Conservation (phyloP, 1,284 basidiomycete species). For the Trametes hirsuta region DNA sequence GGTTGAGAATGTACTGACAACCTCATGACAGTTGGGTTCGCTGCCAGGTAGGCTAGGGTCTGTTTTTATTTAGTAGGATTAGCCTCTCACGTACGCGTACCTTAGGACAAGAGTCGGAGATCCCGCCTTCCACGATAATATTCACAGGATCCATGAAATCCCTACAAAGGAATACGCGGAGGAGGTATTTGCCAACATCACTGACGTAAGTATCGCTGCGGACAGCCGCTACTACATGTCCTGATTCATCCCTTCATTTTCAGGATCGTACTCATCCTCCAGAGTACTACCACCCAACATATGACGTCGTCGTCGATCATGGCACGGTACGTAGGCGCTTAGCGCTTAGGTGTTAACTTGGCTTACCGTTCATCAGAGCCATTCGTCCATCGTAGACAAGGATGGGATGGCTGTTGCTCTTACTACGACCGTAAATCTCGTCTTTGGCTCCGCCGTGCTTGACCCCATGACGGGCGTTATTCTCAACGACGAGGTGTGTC, state of each 20-base stretch:
- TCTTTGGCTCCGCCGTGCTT: conserved; percentile 88
- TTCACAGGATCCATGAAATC: conserved; percentile 64
- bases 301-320: conserved; percentile 78
- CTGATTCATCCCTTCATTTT: not conserved
- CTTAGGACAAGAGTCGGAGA: conserved; percentile 82
- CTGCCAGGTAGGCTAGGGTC: conserved; percentile 56
- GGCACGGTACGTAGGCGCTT: conserved; percentile 68
- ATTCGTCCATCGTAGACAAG: conserved; percentile 80
- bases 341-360: not conserved
- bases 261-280: conserved; percentile 80
- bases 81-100: not conserved
- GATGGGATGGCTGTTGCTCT: conserved; percentile 85
- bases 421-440: conserved; percentile 85
- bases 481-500: conserved; percentile 79
- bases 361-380: conserved; percentile 55
- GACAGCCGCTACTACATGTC: not conserved
- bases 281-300: conserved; percentile 84
- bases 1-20: no score
- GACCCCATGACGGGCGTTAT: conserved; percentile 87
- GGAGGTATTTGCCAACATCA: conserved; percentile 66
- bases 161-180: conserved; percentile 73
- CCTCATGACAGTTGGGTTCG: conserved; percentile 60
- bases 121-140: conserved; percentile 63
- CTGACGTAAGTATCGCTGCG: conserved; percentile 61
- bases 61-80: not conserved